A percentile compares a stretch with the other conserved stretches of the same genome.
These are phyloP conservation scores for Podaxis mareebaensis DNA, from an alignment of 768 basidiomycete species.

Conservation along the genomic window DNA sequence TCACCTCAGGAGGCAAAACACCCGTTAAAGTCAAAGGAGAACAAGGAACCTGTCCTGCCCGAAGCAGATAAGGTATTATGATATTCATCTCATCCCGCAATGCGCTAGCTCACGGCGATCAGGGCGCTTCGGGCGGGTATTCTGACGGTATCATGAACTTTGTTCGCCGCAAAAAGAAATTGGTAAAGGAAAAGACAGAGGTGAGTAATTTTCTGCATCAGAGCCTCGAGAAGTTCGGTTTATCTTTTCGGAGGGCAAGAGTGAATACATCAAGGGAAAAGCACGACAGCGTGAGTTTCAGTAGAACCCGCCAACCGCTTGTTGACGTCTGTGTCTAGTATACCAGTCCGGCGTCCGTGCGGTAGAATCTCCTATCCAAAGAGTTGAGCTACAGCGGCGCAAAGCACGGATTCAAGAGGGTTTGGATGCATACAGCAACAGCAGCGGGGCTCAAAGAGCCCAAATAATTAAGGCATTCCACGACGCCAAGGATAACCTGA, in stretches of 20 bases:
- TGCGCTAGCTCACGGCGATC: background rate
- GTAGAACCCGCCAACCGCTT: background rate
- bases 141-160: background rate
- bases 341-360: background rate
- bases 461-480: slow-evolving; percentile 39
- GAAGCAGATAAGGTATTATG: background rate
- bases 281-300: background rate
- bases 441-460: slow-evolving; percentile 32
- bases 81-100: background rate
- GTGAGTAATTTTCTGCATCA: background rate
- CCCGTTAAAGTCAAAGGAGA: background rate
- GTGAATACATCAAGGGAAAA: slow-evolving; percentile 1
- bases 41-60: background rate
- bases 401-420: slow-evolving; percentile 42
- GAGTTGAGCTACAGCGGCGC: slow-evolving; percentile 31
- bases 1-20: background rate
- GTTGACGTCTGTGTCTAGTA: background rate
- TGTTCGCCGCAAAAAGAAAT: background rate
- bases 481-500: slow-evolving; percentile 29
- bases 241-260: background rate
- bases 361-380: background rate
- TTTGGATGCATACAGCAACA: slow-evolving; percentile 32
- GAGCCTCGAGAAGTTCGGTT: background rate
- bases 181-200: background rate
- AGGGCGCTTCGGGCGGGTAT: background rate